Conservation (phyloP, 2,329 filamentous ascomycete genomes). For the Beauveria bassiana region DNA sequence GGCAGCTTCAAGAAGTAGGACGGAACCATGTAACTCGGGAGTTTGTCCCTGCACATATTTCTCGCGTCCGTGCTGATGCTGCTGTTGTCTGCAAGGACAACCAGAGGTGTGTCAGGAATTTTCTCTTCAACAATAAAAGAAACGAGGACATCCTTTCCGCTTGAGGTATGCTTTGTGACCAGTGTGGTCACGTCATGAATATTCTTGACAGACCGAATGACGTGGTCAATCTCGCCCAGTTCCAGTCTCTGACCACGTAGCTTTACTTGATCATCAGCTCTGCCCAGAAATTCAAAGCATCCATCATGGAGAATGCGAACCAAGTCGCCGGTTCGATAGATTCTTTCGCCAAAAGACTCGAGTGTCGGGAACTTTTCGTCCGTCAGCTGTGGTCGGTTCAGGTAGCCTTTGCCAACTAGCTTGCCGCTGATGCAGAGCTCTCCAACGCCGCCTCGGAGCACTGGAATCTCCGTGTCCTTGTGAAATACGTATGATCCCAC, state of each 20-base stretch:
- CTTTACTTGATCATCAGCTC: slow-evolving; percentile 88
- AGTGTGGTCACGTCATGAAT: slow-evolving; percentile 69
- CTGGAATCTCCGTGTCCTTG: slow-evolving; percentile 60
- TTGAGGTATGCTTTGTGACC: slow-evolving; percentile 60
- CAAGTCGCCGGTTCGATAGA: slow-evolving; percentile 86
- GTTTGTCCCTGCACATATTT: slow-evolving; percentile 56
- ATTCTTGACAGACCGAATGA: slow-evolving; percentile 53
- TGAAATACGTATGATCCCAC: slow-evolving; percentile 75
- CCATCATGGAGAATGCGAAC: slow-evolving; percentile 74
- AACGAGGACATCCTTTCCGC: slow-evolving; percentile 75
- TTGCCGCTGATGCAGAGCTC: slow-evolving; percentile 84
- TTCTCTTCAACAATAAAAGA: slow-evolving; percentile 52
- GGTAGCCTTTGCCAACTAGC: slow-evolving; percentile 82
- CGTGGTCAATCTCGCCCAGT: slow-evolving; percentile 83
- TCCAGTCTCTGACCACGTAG: slow-evolving; percentile 83
- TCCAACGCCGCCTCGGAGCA: slow-evolving; percentile 71
- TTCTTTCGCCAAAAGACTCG: slow-evolving; percentile 44
- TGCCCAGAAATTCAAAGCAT: slow-evolving; percentile 79
- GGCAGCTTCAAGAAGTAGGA: slow-evolving; percentile 70
- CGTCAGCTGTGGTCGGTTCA: slow-evolving; percentile 74
- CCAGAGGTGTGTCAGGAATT: slow-evolving; percentile 12
- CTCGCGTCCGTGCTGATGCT: slow-evolving; percentile 40
- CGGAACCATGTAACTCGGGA: slow-evolving; percentile 87
- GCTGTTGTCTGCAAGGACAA: slow-evolving; percentile 23
- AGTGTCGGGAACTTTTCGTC: slow-evolving; percentile 66